Evolutionary conservation across 805 yeast species (phyloP).

Genomic region (Candida vaughaniae): DNA sequence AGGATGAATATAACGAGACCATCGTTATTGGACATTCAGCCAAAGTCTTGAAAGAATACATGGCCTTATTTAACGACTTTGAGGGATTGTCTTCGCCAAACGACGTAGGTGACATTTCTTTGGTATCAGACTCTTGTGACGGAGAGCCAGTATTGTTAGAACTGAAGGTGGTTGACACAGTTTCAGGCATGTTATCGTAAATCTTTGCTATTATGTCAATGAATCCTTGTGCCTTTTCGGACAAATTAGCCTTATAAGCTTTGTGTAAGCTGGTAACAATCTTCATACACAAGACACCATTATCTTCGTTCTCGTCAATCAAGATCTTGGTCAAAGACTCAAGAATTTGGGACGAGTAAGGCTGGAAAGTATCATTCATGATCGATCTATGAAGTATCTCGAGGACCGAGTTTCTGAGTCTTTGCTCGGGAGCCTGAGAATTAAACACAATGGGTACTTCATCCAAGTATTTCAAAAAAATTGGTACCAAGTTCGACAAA

Average conservation of each 20-base stretch:
- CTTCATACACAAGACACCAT: conserved; percentile 89
- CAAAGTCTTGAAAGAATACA: conserved; percentile 83
- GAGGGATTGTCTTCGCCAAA: conserved; percentile 42
- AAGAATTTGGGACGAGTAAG: conserved; percentile 60
- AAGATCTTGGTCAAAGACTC: conserved; percentile 59
- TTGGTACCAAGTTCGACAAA: conserved; percentile 66
- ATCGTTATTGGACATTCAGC: conserved; percentile 97
- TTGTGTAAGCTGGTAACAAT: conserved; percentile 83
- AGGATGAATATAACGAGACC: conserved; percentile 87
- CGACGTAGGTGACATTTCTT: conserved; percentile 38
- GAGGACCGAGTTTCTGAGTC: conserved; percentile 69
- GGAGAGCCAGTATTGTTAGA: conserved; percentile 8
- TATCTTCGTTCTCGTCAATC: conserved; percentile 86
- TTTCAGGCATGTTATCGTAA: conserved; percentile 74
- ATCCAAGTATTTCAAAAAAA: conserved; percentile 60
- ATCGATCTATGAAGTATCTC: conserved; percentile 81
- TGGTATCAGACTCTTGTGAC: conserved; percentile 9
- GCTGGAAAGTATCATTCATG: conserved; percentile 77
- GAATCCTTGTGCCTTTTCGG: conserved; percentile 75
- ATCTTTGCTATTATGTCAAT: conserved; percentile 72
- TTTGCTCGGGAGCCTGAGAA: conserved; percentile 68
- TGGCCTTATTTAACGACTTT: conserved; percentile 61
- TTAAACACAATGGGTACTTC: conserved; percentile 72
- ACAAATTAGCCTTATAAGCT: conserved; percentile 66
- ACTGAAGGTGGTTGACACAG: conserved; percentile 70